These are phyloP conservation scores for Allantophomopsis cytisporea DNA, from an alignment of 2,329 filamentous ascomycete species.

Conservation along the genomic window DNA sequence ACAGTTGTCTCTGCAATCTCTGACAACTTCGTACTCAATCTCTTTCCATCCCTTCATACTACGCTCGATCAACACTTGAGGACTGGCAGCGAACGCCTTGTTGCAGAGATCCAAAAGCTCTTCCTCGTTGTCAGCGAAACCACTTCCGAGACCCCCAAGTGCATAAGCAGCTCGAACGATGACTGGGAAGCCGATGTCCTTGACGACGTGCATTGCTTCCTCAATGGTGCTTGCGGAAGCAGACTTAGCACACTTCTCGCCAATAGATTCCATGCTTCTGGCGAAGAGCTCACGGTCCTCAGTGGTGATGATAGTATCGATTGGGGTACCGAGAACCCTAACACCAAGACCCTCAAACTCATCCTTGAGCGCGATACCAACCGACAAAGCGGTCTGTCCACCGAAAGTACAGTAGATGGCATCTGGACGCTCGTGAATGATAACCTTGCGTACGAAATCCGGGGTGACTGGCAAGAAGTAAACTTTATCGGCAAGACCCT, in stretches of 20 bases:
- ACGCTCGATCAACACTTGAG: constrained; percentile 90
- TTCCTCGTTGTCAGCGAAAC: constrained; percentile 79
- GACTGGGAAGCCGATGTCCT: constrained; percentile 88
- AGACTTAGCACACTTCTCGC: constrained; percentile 95
- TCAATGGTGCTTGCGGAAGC: constrained; percentile 81
- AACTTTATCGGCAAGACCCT: constrained; percentile 94
- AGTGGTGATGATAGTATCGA: constrained; percentile 96
- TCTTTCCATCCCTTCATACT: constrained; percentile 99
- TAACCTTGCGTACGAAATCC: constrained; percentile 96
- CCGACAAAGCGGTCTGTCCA: constrained; percentile 91
- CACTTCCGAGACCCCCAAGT: constrained; percentile 85
- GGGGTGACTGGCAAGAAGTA: constrained; percentile 97
- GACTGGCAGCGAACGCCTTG: constrained; percentile 89
- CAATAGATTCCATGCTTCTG: constrained; percentile 95
- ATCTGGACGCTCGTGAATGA: constrained; percentile 85
- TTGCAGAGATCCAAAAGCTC: constrained; percentile 81
- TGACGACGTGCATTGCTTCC: constrained; percentile 78
- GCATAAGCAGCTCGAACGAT: constrained; percentile 96
- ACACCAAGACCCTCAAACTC: constrained; percentile 90
- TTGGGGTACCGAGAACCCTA: constrained; percentile 88
- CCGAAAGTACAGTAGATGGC: constrained; percentile 97
- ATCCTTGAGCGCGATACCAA: constrained; percentile 94
- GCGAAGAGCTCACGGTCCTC: constrained; percentile 97
- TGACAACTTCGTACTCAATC: constrained; percentile 96
- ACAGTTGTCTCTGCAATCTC: constrained; percentile 92